Evolutionary conservation across 352 stramenopile species (phyloP), one percentile per base, ranked within the genome.

Genomic region (Globisporangium carolinianum): DNA sequence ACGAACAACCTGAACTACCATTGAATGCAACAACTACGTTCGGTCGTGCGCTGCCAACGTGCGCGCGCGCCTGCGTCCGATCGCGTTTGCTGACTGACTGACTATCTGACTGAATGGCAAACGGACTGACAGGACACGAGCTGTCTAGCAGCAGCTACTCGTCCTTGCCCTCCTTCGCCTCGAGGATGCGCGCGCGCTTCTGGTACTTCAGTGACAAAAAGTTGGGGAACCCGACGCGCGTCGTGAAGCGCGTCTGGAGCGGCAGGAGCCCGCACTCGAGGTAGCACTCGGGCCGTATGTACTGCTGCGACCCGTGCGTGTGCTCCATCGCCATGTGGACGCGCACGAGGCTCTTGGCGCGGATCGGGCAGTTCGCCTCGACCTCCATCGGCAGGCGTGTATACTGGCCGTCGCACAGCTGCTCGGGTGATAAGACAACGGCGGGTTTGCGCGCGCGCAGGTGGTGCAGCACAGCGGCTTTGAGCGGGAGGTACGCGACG

Each of bases 201-300:
- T 63, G 51, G n/a, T 63, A 63, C 38, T 77, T 76, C 14, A 73
- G 65, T 41, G 78, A 75, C 50, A 89, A 65, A 35, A 81, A 71
- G 39, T 69, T 84, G 45, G 61, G 59, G 55, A 89, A 89, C 0
- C 79, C 69, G 1, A 66, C 59, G 37, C 73, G 76, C 36, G 75
- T 80, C 35, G 69, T 75, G 58, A 89, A 69, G 49, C 71, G 69
- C 32, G 67, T 69, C 55, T 74, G 66, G 17, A 75, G 76, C 3
- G 79, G 53, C n/a, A 79, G 48, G 4, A 87, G 54, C 1, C 79
- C 79, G 51, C 79, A 83, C 18, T 83, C 69, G 35, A 83, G 75
- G 55, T 89, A 87, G n/a, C 81, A 58, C 3, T 72, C 67, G 8
- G 76, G 76, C 5, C 62, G 63, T 15, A 89, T 66, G 58, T 80